These are phyloP conservation scores for Lentinula raphanica DNA, from an alignment of 768 basidiomycete species.

Conservation along the genomic window DNA sequence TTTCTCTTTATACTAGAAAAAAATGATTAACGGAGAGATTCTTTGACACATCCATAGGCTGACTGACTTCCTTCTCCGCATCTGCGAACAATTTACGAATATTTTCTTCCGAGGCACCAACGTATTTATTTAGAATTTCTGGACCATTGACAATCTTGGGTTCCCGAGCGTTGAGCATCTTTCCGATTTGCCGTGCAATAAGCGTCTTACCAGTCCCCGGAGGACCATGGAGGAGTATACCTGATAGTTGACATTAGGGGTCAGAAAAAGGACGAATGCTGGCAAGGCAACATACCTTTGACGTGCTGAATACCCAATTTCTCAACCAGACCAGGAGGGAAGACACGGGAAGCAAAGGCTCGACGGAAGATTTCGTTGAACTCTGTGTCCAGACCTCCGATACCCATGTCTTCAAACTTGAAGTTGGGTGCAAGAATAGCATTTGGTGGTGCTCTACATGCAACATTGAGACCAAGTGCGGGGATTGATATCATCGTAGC, in stretches of 20 bases:
- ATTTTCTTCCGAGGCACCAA: slow-evolving; percentile 97
- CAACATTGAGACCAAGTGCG: slow-evolving; percentile 1
- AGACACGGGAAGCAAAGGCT: slow-evolving; percentile 97
- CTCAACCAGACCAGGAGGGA: slow-evolving; percentile 93
- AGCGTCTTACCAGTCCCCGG: slow-evolving; percentile 99
- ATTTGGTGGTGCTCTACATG: slow-evolving; percentile 74
- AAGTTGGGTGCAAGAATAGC: slow-evolving; percentile 97
- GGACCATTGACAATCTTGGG: slow-evolving; percentile 99
- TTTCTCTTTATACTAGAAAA: slow-evolving; percentile 85
- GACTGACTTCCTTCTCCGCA: slow-evolving; percentile 86
- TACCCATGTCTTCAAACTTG: slow-evolving; percentile 99
- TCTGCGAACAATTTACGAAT: slow-evolving; percentile 97
- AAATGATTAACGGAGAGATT: background rate
- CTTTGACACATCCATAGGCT: too few relatives aligned
- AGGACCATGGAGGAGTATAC: slow-evolving; percentile 91
- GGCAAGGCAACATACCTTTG: slow-evolving; percentile 61
- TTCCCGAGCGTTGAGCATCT: slow-evolving; percentile 97
- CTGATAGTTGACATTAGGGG: slow-evolving; percentile 30
- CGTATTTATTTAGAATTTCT: slow-evolving; percentile 94
- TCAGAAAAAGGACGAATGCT: background rate
- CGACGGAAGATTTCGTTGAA: slow-evolving; percentile 97
- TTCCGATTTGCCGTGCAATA: slow-evolving; percentile 97
- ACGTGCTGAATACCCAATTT: slow-evolving; percentile 98
- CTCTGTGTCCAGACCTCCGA: slow-evolving; percentile 93
- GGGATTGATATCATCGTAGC: background rate